Base-by-base conservation (phyloP, 768 basidiomycete genomes). In the Pleurotus pulmonarius region DNA sequence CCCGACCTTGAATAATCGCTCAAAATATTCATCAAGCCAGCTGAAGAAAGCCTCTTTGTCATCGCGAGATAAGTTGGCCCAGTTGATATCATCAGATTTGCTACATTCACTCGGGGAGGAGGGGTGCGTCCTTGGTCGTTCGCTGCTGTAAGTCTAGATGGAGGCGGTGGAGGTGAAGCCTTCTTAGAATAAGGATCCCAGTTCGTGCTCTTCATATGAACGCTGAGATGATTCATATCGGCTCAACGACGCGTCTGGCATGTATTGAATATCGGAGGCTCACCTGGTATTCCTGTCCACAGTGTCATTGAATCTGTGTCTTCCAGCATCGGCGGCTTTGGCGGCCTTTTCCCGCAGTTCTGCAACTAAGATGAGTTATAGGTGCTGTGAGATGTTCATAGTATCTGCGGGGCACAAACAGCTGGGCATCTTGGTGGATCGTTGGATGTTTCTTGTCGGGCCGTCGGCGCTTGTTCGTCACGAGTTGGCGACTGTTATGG, bases 11-110 rank as follows among this genome's bases (percentile, higher is more conserved):
- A 73, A 67, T 48, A 72, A 73, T 34, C 76, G 75, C 13, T 81
- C 77, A 63, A 92, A 92, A 70, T 86, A 92, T 63, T 91, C 90
- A 65, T 92, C 90, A 18, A 92, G 73, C 89, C 90, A 92, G 58
- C 70, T 69, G 68, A 92, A 92, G 64, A 92, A 88, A 22, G 74
- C 81, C 26, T 81, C 71, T 65, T 90, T 92, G 63, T 92, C 88
- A 65, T 85, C 77, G 18, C 66, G 63, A 1, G 83, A 80, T 46
- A 92, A 74, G 66, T 88, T 83, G 4, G 76, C 67, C 90, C 90
- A 92, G 65, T 90, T 83, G 26, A 92, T 81, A 40, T 15, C n/a
- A 22, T 58, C 60, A 15, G 45, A 56, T 60, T 38, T 71, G 73
- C 60, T 71, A 66, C 43, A 72, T 71, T 11, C 67, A 69, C 48